Base-by-base conservation (phyloP, 805 yeast species). In the Metschnikowia shivogae region DNA sequence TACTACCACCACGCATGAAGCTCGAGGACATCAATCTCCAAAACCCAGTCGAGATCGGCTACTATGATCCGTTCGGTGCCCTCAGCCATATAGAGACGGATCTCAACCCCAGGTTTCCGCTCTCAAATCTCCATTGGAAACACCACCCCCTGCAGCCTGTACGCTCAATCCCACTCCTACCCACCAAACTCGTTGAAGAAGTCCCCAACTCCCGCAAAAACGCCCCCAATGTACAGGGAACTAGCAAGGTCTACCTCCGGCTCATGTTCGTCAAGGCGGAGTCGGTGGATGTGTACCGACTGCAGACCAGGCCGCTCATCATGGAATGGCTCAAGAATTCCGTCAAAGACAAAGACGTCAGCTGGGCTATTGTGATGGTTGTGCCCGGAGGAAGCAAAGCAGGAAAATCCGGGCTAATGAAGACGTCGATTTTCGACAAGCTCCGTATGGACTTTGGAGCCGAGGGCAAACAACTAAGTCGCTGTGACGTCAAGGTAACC, bases 251-350 rank as follows among this genome's bases (percentile, higher is more conserved):
- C 1, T 81, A 84, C 53, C 67, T 86, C 37, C 75, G 84, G 51
- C 58, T 89, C 17, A 81, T 92, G 70, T 77, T 90, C 45, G 73
- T 92, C 6, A 76, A 76, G 44, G 78, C 84, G 48, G 81, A 78
- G 5, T 78, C 77, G 36, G 61, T 84, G 14, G 98, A 92, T 12
- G 78, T 78, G 1, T 92, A 92, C 62, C 72, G 95, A 48, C 63
- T 84, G 0, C 86, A 84, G 56, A 89, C 86, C 0, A 76, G 99
- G 33, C 96, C 95, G 1, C 68, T 89, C 52, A 79, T 90, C 19
- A 76, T 74, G 39, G 93, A 85, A 53, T 93, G 99, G 98, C 68
- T 86, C 22, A 70, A 74, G 36, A 57, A 70, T 34, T 52, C 64
- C 35, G 67, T 65, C 4, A 52, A 64, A 33, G 57, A 72, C 43